Percentiles rank a stretch among this genome's conserved stretches.
phyloP scores from a whole-genome alignment of 768 basidiomycete species.

The Amanita pallidorosea region DNA sequence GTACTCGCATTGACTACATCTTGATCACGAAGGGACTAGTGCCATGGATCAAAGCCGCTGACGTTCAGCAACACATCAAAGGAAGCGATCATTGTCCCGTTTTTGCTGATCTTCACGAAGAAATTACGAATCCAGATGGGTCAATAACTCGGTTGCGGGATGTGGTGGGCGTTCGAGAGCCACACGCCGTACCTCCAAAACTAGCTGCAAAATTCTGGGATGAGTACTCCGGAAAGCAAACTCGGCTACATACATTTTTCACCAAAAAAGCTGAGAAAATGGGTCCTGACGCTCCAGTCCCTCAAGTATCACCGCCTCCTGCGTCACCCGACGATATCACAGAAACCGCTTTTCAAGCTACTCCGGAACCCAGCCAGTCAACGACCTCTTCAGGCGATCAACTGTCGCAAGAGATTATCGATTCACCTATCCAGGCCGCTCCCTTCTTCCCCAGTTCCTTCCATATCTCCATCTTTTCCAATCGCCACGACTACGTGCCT shows the following conservation, averaged over 20 bases:
- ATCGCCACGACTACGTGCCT: background rate
- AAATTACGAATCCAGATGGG: conserved; percentile 40
- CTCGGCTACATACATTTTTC: conserved; percentile 75
- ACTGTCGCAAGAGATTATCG: background rate
- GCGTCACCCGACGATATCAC: background rate
- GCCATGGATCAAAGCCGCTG: conserved; percentile 78
- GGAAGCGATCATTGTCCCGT: conserved; percentile 98
- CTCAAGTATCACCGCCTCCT: background rate
- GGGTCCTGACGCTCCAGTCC: background rate
- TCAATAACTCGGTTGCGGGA: conserved; percentile 23
- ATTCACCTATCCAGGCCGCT: background rate
- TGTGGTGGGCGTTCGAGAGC: conserved; percentile 17
- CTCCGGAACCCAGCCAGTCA: background rate
- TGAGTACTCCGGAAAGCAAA: conserved; percentile 85
- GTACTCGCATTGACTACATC: conserved; percentile 87
- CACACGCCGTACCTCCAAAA: conserved; percentile 34
- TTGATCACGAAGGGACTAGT: conserved; percentile 78
- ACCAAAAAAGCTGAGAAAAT: conserved; percentile 27
- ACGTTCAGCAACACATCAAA: conserved; percentile 78
- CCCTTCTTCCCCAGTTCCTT: background rate
- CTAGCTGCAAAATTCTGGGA: conserved; percentile 77
- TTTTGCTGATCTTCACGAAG: conserved; percentile 82
- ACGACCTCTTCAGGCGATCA: background rate
- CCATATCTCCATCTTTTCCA: background rate
- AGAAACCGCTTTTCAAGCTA: background rate